Conservation (phyloP, 768 basidiomycete species). For the Podaxis mareebaensis region DNA sequence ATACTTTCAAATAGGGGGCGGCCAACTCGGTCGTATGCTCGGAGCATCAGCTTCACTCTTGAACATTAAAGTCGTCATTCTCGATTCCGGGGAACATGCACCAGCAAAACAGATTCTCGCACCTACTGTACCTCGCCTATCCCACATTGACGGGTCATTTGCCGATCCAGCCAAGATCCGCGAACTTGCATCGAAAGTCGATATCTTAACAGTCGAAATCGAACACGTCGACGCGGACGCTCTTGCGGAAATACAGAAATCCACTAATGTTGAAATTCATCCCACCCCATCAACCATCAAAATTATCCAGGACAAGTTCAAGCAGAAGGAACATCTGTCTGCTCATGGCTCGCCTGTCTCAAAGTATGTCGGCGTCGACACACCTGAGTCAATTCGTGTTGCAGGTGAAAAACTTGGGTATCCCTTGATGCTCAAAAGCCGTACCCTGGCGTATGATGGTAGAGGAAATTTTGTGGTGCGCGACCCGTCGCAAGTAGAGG, state of each 20-base stretch:
- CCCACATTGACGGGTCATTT: constrained; percentile 90
- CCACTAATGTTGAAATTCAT: constrained; percentile 50
- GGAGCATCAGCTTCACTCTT: constrained; percentile 86
- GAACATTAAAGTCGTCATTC: constrained; percentile 79
- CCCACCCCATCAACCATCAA: constrained; percentile 82
- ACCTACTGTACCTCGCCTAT: constrained; percentile 45
- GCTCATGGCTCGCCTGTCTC: constrained; percentile 58
- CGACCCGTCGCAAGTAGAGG: constrained; percentile 47
- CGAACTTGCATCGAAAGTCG: constrained; percentile 76
- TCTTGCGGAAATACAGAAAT: constrained; percentile 58
- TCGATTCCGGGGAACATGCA: constrained; percentile 76
- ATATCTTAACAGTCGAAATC: constrained; percentile 93
- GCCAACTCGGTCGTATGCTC: constrained; percentile 97
- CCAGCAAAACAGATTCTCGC: constrained; percentile 90
- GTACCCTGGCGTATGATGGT: constrained; percentile 96
- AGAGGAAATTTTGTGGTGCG: constrained; percentile 86
- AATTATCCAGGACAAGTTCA: constrained; percentile 85
- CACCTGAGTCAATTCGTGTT: constrained; percentile 48
- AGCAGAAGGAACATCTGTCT: constrained; percentile 76
- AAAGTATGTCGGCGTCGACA: constrained; percentile 60
- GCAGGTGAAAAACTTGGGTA: constrained; percentile 67
- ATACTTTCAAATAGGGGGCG: constrained; percentile 67
- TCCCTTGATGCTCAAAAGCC: constrained; percentile 93
- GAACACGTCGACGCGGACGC: constrained; percentile 89
- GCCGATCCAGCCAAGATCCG: constrained; percentile 75